These are phyloP conservation scores for Elongisporangium senticosum DNA, from an alignment of 352 stramenopile species.

Conservation along the genomic window DNA sequence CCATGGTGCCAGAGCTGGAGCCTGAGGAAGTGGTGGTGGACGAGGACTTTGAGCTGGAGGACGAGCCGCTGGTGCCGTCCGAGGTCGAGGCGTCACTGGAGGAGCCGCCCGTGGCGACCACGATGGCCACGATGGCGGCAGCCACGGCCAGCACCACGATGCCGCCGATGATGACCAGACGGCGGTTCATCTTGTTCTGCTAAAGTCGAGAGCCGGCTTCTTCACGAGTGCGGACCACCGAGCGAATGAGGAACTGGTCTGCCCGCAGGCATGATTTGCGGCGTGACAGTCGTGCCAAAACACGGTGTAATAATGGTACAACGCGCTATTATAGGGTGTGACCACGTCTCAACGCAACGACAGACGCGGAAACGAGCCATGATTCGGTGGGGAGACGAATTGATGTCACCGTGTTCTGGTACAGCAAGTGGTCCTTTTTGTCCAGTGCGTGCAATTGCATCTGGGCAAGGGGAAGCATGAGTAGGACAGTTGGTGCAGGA, in stretches of 20 bases:
- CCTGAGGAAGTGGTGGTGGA: constrained; percentile 11
- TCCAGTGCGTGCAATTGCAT: background rate
- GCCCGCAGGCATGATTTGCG: background rate
- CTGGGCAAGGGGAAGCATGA: background rate
- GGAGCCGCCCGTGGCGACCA: constrained; percentile 19
- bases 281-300: background rate
- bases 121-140: constrained; percentile 37
- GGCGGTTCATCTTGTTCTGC: background rate
- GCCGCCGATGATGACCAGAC: constrained; percentile 22
- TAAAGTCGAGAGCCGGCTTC: background rate
- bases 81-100: constrained; percentile 14
- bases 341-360: background rate
- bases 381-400: background rate
- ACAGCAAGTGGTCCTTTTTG: background rate
- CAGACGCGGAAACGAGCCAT: background rate
- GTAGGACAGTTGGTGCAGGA: background rate
- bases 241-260: background rate
- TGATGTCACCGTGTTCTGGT: background rate
- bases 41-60: constrained; percentile 5
- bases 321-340: background rate
- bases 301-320: background rate
- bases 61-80: constrained; percentile 11
- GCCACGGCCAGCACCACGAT: constrained; percentile 43
- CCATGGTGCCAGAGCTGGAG: constrained; percentile 19
- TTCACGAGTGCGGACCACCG: background rate